These are phyloP conservation scores for Thecaphora thlaspeos DNA, from an alignment of 1,284 basidiomycete species.

Conservation along the genomic window DNA sequence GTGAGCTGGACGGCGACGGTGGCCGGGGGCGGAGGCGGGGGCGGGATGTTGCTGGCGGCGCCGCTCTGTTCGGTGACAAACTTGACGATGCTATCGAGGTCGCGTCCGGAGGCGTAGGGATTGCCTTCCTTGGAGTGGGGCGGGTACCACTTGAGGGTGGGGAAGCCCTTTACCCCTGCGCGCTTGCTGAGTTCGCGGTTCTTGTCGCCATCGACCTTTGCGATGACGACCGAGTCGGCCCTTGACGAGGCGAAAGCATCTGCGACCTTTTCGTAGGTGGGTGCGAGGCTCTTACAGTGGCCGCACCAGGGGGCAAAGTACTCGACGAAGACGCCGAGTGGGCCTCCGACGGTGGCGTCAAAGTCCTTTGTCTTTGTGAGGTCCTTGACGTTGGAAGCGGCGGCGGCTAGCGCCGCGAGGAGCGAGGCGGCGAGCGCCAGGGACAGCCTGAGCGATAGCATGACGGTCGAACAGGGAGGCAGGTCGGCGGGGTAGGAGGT, in stretches of 20 bases:
- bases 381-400: conserved; percentile 46
- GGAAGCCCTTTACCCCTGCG: conserved; percentile 79
- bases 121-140: conserved; percentile 63
- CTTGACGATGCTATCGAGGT: conserved; percentile 72
- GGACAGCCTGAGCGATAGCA: no score
- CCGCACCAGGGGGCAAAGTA: conserved; percentile 57
- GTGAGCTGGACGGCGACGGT: conserved; percentile 72
- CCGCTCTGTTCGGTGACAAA: conserved; percentile 75
- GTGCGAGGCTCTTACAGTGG: conserved; percentile 73
- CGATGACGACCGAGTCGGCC: conserved; percentile 76
- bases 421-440: background rate
- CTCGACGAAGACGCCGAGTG: conserved; percentile 47
- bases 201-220: conserved; percentile 90
- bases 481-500: no score
- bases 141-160: conserved; percentile 90
- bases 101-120: conserved; percentile 75
- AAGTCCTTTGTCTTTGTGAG: conserved; percentile 48
- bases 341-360: conserved; percentile 42
- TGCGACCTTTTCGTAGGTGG: conserved; percentile 81
- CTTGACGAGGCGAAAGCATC: conserved; percentile 74
- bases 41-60: conserved; percentile 79
- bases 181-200: conserved; percentile 68
- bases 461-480: no score
- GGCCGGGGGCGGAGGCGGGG: conserved; percentile 76
- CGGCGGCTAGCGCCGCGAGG: background rate